phyloP scores from a whole-genome alignment of 768 basidiomycete species.

The Tricholoma terreum region DNA sequence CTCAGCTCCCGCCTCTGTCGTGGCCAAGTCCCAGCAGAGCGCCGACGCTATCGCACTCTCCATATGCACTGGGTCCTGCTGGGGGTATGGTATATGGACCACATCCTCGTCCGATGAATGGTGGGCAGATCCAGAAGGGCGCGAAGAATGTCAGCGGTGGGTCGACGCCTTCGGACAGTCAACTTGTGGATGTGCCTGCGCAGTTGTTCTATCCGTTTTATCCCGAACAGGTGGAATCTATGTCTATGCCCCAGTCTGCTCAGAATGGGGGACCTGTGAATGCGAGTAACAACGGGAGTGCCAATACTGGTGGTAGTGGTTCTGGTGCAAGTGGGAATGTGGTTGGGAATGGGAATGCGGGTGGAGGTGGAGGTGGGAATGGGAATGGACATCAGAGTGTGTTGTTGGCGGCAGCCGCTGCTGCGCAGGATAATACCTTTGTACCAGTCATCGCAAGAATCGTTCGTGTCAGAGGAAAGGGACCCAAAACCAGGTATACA shows the following conservation, averaged over 20 bases:
- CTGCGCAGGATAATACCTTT: constrained; percentile 48
- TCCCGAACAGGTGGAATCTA: constrained; percentile 42
- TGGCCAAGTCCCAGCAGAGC: constrained; percentile 39
- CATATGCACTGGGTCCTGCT: constrained; percentile 30
- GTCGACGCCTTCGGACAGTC: constrained; percentile 38
- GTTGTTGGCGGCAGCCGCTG: constrained; percentile 57
- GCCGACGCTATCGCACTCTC: constrained; percentile 35
- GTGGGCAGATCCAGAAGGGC: constrained; percentile 12
- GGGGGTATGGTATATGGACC: constrained; percentile 28
- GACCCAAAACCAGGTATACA: constrained; percentile 32
- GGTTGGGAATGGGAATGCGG: background rate
- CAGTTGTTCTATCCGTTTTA: constrained; percentile 78
- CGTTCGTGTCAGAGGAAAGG: constrained; percentile 70
- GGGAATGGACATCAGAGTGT: constrained; percentile 29
- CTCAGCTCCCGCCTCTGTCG: too few species aligned
- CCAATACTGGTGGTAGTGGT: background rate
- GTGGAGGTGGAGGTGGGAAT: background rate
- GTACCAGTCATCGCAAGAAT: constrained; percentile 54
- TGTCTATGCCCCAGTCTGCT: constrained; percentile 8
- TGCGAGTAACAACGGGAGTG: background rate
- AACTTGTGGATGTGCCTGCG: constrained; percentile 65
- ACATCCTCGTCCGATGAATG: constrained; percentile 36
- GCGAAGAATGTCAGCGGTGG: constrained; percentile 25
- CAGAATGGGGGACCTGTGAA: background rate
- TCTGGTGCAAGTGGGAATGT: too few species aligned